These are phyloP conservation scores for Colletotrichum higginsianum DNA, from an alignment of 2,329 filamentous ascomycete genomes.

Conservation along the genomic window DNA sequence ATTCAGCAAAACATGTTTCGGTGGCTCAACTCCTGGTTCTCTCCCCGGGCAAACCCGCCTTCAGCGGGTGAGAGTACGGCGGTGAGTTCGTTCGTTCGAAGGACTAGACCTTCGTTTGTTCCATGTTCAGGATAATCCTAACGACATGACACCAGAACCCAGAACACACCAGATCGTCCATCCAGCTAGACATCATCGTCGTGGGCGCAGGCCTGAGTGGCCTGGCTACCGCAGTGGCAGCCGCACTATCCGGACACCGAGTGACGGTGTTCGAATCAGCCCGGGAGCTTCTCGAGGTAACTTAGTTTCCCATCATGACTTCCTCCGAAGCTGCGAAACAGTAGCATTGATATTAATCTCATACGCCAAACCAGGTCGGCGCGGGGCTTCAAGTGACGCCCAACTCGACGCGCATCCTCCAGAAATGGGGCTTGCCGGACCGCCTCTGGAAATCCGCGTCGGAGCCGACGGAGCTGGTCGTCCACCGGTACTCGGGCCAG, in stretches of 20 bases:
- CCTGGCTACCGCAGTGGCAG: constrained; percentile 57
- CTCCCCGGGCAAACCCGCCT: not conserved
- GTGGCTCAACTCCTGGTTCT: constrained; percentile 26
- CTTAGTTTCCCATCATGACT: too few relatives aligned
- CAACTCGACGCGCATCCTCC: constrained; percentile 64
- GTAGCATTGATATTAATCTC: constrained; percentile 12
- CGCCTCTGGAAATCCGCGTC: constrained; percentile 55
- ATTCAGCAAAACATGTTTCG: not conserved
- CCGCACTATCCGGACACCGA: constrained; percentile 54
- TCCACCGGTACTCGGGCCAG: constrained; percentile 67
- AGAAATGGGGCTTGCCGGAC: constrained; percentile 64
- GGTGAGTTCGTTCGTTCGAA: not conserved
- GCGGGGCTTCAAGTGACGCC: constrained; percentile 69
- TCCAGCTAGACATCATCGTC: constrained; percentile 54
- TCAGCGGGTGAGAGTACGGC: constrained; percentile 6
- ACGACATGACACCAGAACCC: constrained; percentile 1
- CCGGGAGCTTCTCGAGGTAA: constrained; percentile 57
- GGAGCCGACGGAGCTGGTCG: constrained; percentile 63
- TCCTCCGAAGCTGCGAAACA: not conserved
- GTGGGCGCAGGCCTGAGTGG: constrained; percentile 61
- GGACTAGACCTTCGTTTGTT: too few relatives aligned
- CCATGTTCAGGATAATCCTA: not conserved
- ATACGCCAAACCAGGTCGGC: constrained; percentile 56
- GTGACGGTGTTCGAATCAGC: constrained; percentile 61
- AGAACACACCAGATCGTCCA: constrained; percentile 21